Conservation (phyloP, 2,329 filamentous ascomycete species). For the Leptographium radiaticola region DNA sequence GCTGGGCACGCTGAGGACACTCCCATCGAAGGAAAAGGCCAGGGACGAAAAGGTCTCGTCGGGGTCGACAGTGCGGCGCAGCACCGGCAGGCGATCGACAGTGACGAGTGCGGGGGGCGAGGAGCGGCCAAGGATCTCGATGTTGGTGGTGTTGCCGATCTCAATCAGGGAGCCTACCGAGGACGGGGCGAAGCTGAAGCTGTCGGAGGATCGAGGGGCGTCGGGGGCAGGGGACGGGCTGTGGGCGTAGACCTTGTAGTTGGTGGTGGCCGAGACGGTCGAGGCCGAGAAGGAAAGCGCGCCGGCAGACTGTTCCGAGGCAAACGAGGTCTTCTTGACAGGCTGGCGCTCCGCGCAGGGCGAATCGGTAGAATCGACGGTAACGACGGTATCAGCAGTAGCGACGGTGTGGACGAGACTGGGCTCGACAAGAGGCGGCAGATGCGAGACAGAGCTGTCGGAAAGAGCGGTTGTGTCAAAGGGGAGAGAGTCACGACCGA, state of each 20-base stretch:
- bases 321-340: conserved; percentile 23
- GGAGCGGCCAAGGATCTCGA: conserved; percentile 34
- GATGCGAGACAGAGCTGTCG: not conserved
- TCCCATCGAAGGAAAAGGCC: conserved; percentile 4
- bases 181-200: conserved; percentile 23
- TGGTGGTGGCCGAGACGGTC: conserved; percentile 35
- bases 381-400: not conserved
- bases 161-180: conserved; percentile 13
- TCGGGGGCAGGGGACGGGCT: conserved; percentile 24
- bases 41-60: conserved; percentile 9
- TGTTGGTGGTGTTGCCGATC: not conserved
- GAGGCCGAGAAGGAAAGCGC: conserved; percentile 26
- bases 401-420: not conserved
- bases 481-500: not conserved
- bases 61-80: conserved; percentile 7
- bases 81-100: conserved; percentile 14
- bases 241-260: conserved; percentile 40
- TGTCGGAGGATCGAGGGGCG: conserved; percentile 24
- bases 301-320: conserved; percentile 20
- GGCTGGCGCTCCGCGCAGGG: not conserved
- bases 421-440: not conserved
- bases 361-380: not conserved
- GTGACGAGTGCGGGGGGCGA: conserved; percentile 28
- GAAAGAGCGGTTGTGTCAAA: not conserved
- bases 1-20: not conserved